Conservation (phyloP, 352 stramenopile species). For the Pythium aristosporum region DNA sequence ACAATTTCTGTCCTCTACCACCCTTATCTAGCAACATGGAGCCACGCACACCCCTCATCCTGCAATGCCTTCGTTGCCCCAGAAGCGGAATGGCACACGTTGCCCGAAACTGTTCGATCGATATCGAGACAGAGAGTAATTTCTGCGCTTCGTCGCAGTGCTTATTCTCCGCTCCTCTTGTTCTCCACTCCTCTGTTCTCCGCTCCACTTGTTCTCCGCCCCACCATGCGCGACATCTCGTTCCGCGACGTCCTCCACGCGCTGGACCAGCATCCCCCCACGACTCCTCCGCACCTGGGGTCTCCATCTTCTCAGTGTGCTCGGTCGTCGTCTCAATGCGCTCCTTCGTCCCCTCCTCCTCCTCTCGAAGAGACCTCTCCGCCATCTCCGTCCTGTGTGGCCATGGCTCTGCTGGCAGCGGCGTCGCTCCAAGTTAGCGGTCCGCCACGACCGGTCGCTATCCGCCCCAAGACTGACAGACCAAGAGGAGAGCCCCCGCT, state of each 20-base stretch:
- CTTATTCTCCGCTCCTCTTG: conserved; percentile 3
- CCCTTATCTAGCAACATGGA: too few relatives aligned
- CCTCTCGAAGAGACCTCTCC: neutral
- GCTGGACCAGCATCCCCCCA: conserved; percentile 5
- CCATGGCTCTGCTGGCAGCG: conserved; percentile 13
- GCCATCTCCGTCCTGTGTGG: conserved; percentile 2
- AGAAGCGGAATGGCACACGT: conserved; percentile 19
- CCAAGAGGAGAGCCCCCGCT: neutral
- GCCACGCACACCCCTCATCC: neutral
- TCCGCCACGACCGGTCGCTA: conserved; percentile 3
- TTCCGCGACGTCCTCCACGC: conserved; percentile 22
- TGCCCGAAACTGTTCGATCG: neutral
- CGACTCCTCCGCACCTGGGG: neutral
- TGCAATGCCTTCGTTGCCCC: neutral
- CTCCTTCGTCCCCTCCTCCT: conserved; percentile 4
- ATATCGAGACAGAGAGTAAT: neutral
- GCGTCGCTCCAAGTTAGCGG: conserved; percentile 4
- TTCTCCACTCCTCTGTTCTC: neutral
- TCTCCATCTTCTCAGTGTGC: too few relatives aligned
- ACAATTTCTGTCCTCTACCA: neutral
- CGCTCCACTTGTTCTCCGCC: conserved; percentile 10
- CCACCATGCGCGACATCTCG: conserved; percentile 17
- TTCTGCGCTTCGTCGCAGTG: too few relatives aligned
- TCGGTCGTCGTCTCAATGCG: neutral
- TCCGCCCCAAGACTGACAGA: conserved; percentile 9